These are phyloP conservation scores for Aureobasidium mangrovei DNA, from an alignment of 2,329 filamentous ascomycete species.

Conservation along the genomic window DNA sequence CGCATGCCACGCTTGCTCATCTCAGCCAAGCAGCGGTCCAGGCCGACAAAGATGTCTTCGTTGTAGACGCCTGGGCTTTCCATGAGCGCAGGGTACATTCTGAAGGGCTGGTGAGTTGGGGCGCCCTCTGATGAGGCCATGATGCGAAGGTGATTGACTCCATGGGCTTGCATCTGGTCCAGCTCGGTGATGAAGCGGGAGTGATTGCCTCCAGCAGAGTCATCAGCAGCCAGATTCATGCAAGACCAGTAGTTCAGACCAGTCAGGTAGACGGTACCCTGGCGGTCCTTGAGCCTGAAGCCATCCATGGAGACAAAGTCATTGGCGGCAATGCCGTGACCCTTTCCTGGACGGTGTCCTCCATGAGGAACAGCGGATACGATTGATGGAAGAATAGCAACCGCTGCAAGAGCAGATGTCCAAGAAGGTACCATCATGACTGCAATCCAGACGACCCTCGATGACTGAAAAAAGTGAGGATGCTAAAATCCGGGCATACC, in stretches of 20 bases:
- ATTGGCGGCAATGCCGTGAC: constrained; percentile 18
- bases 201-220: constrained; percentile 29
- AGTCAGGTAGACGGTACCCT: constrained; percentile 31
- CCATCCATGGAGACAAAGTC: constrained; percentile 32
- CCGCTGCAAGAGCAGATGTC: not conserved
- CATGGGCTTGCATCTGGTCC: constrained; percentile 33
- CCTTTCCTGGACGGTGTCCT: not conserved
- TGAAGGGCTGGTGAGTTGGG: constrained; percentile 31
- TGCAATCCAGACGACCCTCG: not conserved
- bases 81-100: constrained; percentile 32
- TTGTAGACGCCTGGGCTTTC: constrained; percentile 31
- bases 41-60: constrained; percentile 29
- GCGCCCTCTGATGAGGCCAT: constrained; percentile 34
- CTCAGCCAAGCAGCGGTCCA: constrained; percentile 32
- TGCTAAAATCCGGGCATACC: not conserved
- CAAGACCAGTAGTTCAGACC: constrained; percentile 35
- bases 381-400: not conserved
- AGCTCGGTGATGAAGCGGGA: constrained; percentile 31
- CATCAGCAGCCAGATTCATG: constrained; percentile 32
- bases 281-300: constrained; percentile 25
- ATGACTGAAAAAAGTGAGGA: not conserved
- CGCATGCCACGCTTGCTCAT: constrained; percentile 33
- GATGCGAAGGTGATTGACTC: constrained; percentile 33
- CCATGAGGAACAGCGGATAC: constrained; percentile 1
- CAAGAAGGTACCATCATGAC: not conserved